These are phyloP conservation scores for Ogataea polymorpha DNA, from an alignment of 805 yeast species.

Conservation along the genomic window DNA sequence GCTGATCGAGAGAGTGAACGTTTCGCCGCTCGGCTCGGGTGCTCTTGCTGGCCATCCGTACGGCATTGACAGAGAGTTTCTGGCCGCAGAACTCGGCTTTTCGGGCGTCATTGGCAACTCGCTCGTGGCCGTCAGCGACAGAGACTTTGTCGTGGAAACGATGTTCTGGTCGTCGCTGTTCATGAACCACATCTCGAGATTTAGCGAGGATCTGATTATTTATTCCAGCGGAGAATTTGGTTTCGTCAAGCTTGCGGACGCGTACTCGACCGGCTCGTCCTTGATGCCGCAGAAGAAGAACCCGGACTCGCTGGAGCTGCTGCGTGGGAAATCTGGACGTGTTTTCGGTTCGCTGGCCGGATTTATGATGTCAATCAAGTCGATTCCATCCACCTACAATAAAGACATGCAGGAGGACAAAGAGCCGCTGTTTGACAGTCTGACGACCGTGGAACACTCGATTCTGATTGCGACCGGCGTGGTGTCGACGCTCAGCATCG, in stretches of 20 bases:
- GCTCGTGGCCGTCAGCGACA: slow-evolving; percentile 92
- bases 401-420: slow-evolving; percentile 99
- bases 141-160: slow-evolving; percentile 95
- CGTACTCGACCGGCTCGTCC: slow-evolving; percentile 97
- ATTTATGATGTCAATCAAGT: slow-evolving; percentile 91
- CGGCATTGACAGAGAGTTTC: slow-evolving; percentile 92
- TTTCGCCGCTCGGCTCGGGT: slow-evolving; percentile 93
- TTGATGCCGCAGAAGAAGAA: slow-evolving; percentile 99
- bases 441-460: slow-evolving; percentile 91
- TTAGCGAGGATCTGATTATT: slow-evolving; percentile 91
- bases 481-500: slow-evolving; percentile 75
- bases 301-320: slow-evolving; percentile 91
- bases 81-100: slow-evolving; percentile 80
- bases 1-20: slow-evolving; percentile 76
- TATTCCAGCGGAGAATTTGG: slow-evolving; percentile 98
- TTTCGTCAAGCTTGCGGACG: slow-evolving; percentile 89
- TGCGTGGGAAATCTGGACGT: slow-evolving; percentile 97
- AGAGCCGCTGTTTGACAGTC: slow-evolving; percentile 93
- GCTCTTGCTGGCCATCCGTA: slow-evolving; percentile 99
- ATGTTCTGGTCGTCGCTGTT: slow-evolving; percentile 93
- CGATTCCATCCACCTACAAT: slow-evolving; percentile 97
- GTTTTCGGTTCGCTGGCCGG: slow-evolving; percentile 95
- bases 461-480: slow-evolving; percentile 95
- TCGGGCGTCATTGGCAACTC: slow-evolving; percentile 90
- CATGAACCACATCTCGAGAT: slow-evolving; percentile 93